Evolutionary conservation across 2,329 filamentous ascomycete species (phyloP), one percentile per base, ranked within the genome.

Genomic region (Cercospora sp.): DNA sequence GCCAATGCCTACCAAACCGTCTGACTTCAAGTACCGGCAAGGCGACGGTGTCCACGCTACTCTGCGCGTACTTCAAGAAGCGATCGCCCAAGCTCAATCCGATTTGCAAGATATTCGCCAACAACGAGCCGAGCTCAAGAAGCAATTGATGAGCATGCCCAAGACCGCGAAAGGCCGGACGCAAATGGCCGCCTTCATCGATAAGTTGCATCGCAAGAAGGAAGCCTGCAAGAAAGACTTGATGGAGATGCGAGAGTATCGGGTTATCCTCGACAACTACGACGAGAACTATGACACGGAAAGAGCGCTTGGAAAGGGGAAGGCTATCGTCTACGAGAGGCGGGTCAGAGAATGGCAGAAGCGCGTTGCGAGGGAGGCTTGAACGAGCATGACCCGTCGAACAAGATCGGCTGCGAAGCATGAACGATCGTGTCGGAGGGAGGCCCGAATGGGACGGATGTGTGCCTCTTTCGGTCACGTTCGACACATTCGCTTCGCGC

Each of bases 71-170:
- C 12, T 63, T 23, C 60, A 63, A 51, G 8, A 20, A 1, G 28
- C 42, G 5, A 48, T 63, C 42, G 36, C 60, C 55, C n/a, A 13
- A 20, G 0, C 1, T 20, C 55, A 59, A 31, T 13, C 5, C 42
- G 23, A n/a, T 0, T 42, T 48, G 13, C 18, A 51, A 48, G 26
- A 59, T 3, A 12, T 59, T 13, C 60, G 36, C 13, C 26, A 33
- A 31, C 60, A 63, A 33, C 42, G 60, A 28, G 60, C 36, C 23
- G 36, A 63, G 28, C 42, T 28, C 23, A 63, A 63, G 48, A 20
- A 31, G 9, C 16, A 59, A 7, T 36, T 59, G n/a, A 59, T 59
- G 55, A 2, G 55, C 10, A 18, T 33, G 28, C 55, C 55, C 55
- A 31, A 33, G 28, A 59, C 55, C 3, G 55, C 55, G 1, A 36